Base-by-base conservation (phyloP, 1,139 yeast genomes). In the Suhomyces atakaporum region DNA sequence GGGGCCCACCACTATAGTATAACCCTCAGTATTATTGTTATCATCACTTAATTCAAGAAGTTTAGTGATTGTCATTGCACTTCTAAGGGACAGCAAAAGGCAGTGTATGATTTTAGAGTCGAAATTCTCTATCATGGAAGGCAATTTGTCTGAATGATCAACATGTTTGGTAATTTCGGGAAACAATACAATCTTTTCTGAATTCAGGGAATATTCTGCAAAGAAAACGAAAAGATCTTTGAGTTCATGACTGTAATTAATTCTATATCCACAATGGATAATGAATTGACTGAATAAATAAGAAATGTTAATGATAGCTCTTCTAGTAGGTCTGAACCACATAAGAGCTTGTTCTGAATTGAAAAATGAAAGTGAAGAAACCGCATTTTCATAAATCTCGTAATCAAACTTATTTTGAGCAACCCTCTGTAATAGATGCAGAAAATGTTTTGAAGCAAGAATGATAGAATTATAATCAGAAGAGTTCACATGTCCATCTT, bases 1-100 rank as follows among this genome's bases (percentile, higher is more conserved):
- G 8, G 44, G 40, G 4, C 46, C 46, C 3, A 40, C 21, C 7
- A 23, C 29, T 4, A 40, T 32, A 5, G 15, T 10, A 14, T 33
- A 38, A 3, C 27, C 31, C 4, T n/a, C 15, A 24, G 15, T 11
- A 12, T n/a, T 12, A 12, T n/a, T 12, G 5, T n/a, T 12, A 15
- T 24, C 12, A 7, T 32, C 27, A 15, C 62, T 63, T 20, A 65
- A 42, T 25, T 63, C 60, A 8, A 68, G 34, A 20, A 66, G 38
- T 4, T 50, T 35, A n/a, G 50, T 44, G 8, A 50, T 33, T 5
- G 44, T 46, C 29, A 42, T 31, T 3, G 48, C 35, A 10, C 51
- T 30, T 18, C 35, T 40, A 18, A 55, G 35, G 7, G 54, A 26
- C 9, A 45, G 42, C 8, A 54, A 23, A 25, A 59, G 31, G 24